A percentile compares a stretch with the other conserved stretches of the same genome.
phyloP scores from a whole-genome alignment of 805 yeast species.

The Lachancea dasiensis region DNA sequence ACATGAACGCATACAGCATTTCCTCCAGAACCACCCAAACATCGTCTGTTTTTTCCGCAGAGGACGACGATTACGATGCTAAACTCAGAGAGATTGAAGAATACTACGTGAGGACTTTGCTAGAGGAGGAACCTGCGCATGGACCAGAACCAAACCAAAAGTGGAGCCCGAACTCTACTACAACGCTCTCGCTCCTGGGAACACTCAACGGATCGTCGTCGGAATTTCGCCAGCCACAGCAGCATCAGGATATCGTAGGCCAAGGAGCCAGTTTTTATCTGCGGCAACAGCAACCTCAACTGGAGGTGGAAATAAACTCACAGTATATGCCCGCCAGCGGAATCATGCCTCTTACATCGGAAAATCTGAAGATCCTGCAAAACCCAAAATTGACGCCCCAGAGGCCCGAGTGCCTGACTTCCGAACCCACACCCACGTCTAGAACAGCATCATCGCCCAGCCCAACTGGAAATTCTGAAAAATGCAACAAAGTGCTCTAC shows the following conservation, averaged over 20 bases:
- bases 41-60: constrained; percentile 26
- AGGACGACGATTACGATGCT: constrained; percentile 20
- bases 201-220: background rate
- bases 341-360: constrained; percentile 27
- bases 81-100: constrained; percentile 31
- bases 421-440: constrained; percentile 1
- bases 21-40: constrained; percentile 16
- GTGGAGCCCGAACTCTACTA: background rate
- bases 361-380: constrained; percentile 19
- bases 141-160: background rate
- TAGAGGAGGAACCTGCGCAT: constrained; percentile 19
- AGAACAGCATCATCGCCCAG: constrained; percentile 1
- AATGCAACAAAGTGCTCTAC: constrained; percentile 60
- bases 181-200: background rate
- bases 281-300: background rate
- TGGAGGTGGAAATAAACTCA: constrained; percentile 29
- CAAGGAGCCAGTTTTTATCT: background rate
- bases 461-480: constrained; percentile 6
- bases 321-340: constrained; percentile 18
- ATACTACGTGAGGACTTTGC: constrained; percentile 28
- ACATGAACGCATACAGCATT: constrained; percentile 6
- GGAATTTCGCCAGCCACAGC: constrained; percentile 2
- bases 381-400: constrained; percentile 16
- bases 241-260: background rate
- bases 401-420: constrained; percentile 6